Evolutionary conservation across 768 basidiomycete species (phyloP), one percentile per base, ranked within the genome.

Genomic region (Podaxis mareebaensis): DNA sequence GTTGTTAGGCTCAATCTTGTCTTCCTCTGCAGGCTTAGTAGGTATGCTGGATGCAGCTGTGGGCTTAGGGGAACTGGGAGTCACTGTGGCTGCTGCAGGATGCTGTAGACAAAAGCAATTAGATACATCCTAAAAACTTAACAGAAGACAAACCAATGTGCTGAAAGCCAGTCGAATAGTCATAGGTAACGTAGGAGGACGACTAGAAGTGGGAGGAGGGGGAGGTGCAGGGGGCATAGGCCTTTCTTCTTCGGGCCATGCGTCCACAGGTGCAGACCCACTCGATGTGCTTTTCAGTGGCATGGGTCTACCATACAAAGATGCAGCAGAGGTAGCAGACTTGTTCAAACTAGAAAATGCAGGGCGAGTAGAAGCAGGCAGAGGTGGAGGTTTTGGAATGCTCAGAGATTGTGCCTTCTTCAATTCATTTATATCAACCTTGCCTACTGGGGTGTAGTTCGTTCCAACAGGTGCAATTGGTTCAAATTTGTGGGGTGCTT

Each of bases 391-490:
- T 54, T 76, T 77, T 2, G 75, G 70, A 13, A 76, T 73, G 2
- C 78, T 73, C 2, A 81, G 80, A 0, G 74, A 72, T 4, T 80
- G 80, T 0, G 75, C 77, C 48, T 82, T 83, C 64, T 81, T 83
- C 68, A 90, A 69, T 4, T 84, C 81, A 61, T 77, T 77, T 20
- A 94, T 91, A 68, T 94, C 90, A 2, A 87, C 83, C 63, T 79
- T 86, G 17, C 92, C 92, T 20, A 93, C 79, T 5, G 92, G 93
- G 2, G 79, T 87, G 74, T 93, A 93, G 67, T 73, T 86, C 0
- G 89, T 87, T 10, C 92, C 90, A 3, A 91, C 90, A 17, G 94
- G 91, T 0, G 90, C 84, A 67, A 96, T 95, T 4, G 91, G 90
- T 66, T 93, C 90, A 59, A 81, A 81, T 69, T 83, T 88, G 63